Evolutionary conservation across 1,284 basidiomycete genomes (phyloP).

Genomic region (Melampsora abietis-canadensis): DNA sequence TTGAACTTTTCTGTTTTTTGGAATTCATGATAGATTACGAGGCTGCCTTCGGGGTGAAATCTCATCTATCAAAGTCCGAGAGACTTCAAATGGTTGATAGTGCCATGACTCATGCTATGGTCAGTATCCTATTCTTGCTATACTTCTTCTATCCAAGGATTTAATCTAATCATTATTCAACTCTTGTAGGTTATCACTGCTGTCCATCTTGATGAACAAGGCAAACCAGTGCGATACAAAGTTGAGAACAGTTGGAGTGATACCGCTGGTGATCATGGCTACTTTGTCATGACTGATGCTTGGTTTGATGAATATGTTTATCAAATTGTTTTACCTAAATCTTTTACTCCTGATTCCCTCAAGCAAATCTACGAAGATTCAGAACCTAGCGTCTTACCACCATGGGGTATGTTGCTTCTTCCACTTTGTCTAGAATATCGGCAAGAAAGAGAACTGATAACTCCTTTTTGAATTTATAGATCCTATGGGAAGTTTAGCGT

Average conservation of each 20-base stretch:
- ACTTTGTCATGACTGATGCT: constrained; percentile 68
- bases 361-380: constrained; percentile 71
- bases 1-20: too few species aligned
- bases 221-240: constrained; percentile 78
- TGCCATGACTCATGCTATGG: constrained; percentile 80
- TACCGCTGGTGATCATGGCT: constrained; percentile 76
- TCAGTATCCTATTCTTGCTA: constrained; percentile 32
- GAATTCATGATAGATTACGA: constrained; percentile 23
- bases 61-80: constrained; percentile 73
- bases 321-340: constrained; percentile 78
- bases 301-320: constrained; percentile 90
- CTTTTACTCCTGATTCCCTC: constrained; percentile 67
- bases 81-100: constrained; percentile 77
- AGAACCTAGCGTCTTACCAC: constrained; percentile 65
- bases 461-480: constrained; percentile 54
- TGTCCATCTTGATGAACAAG: constrained; percentile 75
- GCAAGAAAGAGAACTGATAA: not conserved
- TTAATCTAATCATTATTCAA: constrained; percentile 45
- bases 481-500: constrained; percentile 68
- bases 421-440: not conserved
- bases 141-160: too few species aligned
- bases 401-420: constrained; percentile 59
- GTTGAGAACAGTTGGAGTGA: constrained; percentile 94
- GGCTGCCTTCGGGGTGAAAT: constrained; percentile 60
- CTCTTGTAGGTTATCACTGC: constrained; percentile 75